Evolutionary conservation across 192 early-diverging fungal species (phyloP), one percentile per base, ranked within the genome.

Genomic region (Coemansia sp.): DNA sequence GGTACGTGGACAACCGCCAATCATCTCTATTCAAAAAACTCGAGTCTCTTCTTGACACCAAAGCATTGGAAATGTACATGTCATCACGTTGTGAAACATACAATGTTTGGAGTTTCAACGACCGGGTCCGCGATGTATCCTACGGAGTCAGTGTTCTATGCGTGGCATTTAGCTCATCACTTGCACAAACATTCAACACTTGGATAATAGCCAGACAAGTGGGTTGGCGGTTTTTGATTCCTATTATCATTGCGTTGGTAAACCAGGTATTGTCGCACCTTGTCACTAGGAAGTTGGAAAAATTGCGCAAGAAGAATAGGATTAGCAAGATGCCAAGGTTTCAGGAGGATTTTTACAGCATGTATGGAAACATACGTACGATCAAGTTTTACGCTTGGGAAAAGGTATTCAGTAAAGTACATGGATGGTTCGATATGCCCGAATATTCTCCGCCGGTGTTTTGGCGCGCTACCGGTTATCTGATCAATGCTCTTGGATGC

Each of bases 381-480:
- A 85, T 91, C 67, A 91, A 90, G 67, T 86, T 86, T 52, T 89
- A 87, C 57, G 86, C 85, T 14, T 90, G 85, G 85, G 83, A 85
- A 54, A 52, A 76, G 1, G 79, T 63, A 14, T 71, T 72, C 20
- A 67, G 30, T 36, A 56, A 29, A 28, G 54, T 52, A 4, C 51
- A 16, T 5, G 11, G 4, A 17, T 14, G 49, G 2, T 16, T 58
- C n/a, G 71, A 80, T 18, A 32, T 54, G 11, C 54, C 60, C 20
- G 31, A 51, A 1, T 49, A 58, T 45, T 48, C 59, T 8, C 62
- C 80, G 8, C 73, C 76, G 0, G n/a, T 64, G 22, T 33, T 79
- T 10, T 71, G 79, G 67, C 59, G 66, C n/a, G 36, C 68, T 3
- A 14, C 71, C 7, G 61, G 22, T 0, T 29, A 60, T 7, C 5